Evolutionary conservation across 2,329 filamentous ascomycete species (phyloP), one percentile per base, ranked within the genome.

Genomic region (Cytospora schulzeri): DNA sequence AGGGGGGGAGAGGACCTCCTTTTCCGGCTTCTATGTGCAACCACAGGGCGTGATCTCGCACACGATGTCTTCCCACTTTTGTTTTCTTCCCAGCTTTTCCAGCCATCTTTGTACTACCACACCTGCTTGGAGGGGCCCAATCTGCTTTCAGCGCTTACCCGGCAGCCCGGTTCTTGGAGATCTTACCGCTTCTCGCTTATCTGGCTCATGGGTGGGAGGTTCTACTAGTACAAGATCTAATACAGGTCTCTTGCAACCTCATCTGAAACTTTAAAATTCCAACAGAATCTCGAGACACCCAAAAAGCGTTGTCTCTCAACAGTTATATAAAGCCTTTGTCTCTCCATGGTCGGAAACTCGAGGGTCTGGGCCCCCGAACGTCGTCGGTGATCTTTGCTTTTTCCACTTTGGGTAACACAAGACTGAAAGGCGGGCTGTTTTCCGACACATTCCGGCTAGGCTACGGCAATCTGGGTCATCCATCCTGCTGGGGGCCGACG

Each of bases 381-480:
- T 66, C 28, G 41, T 66, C 64, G 64, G 64, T 57, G 45, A 54
- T 48, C 33, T 63, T 62, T 52, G 24, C 50, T 57, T 56, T 53
- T 57, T 48, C 60, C 51, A 41, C 31, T 41, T 28, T 48, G 56
- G 38, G 64, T 63, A 22, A 56, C 64, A 63, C 64, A 24, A 31
- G 56, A 54, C 26, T 22, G 11, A 60, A 63, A 55, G 57, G 51
- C 56, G 62, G 31, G 56, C 41, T 61, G 41, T 63, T 59, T 60
- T 60, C 64, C 64, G 64, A 64, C 60, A 63, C 56, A 63, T 57
- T 33, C 35, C 52, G 60, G 64, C 41, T 60, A 45, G 28, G 41
- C 45, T 11, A 48, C 45, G 22, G n/a, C 41, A 54, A 35, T 14
- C 24, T 15, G 17, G 41, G 45, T 22, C 45, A 12, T 48, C 45